Conservation (phyloP, 2,329 filamentous ascomycete species). For the Tolypocladium tundrense region DNA sequence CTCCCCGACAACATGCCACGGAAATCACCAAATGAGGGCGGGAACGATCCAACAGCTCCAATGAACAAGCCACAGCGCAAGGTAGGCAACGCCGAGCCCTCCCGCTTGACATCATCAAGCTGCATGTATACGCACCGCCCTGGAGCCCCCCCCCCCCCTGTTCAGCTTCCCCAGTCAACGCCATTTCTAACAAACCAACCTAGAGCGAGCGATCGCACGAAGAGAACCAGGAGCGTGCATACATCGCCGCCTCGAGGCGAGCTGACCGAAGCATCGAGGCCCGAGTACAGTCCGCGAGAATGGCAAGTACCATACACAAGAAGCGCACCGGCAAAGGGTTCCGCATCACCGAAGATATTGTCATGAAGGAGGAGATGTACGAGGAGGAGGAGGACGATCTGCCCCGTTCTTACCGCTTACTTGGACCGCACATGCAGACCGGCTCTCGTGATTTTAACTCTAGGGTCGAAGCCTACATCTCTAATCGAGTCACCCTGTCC, state of each 20-base stretch:
- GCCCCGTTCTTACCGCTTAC: constrained; percentile 53
- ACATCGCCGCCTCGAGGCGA: constrained; percentile 81
- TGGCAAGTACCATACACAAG: constrained; percentile 88
- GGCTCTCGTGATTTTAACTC: constrained; percentile 51
- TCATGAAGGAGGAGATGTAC: constrained; percentile 90
- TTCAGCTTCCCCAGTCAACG: no score
- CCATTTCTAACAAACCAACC: neutral
- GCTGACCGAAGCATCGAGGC: constrained; percentile 83
- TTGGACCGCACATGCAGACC: constrained; percentile 53
- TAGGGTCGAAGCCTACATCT: constrained; percentile 40
- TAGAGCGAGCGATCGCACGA: constrained; percentile 68
- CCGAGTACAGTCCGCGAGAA: constrained; percentile 73
- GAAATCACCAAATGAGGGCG: neutral
- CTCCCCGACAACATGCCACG: neutral
- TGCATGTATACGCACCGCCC: neutral
- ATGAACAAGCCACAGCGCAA: constrained; percentile 1
- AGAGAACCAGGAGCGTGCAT: constrained; percentile 79
- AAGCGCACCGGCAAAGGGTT: constrained; percentile 74
- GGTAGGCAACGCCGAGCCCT: neutral
- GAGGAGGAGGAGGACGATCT: constrained; percentile 85
- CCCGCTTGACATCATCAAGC: no score
- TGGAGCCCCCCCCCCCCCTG: no score
- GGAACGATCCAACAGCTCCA: neutral
- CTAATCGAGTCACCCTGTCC: constrained; percentile 32
- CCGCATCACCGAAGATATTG: constrained; percentile 74